Conservation (phyloP, 1,139 yeast genomes). For the Tardiomyces depauwii region DNA sequence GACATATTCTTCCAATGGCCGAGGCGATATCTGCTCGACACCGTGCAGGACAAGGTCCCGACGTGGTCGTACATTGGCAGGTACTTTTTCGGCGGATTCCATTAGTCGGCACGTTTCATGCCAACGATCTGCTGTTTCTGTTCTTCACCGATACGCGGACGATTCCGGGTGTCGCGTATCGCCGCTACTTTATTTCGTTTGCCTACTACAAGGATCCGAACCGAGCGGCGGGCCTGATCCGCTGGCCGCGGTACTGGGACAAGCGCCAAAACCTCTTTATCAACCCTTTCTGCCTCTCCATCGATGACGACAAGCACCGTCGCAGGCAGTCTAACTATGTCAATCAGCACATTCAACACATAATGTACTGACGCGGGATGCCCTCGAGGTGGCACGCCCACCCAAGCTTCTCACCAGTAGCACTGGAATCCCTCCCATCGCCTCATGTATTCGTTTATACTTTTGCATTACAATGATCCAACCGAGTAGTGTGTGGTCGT, state of each 20-base stretch:
- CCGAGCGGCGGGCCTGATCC: constrained; percentile 1
- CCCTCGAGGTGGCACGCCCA: too few relatives aligned
- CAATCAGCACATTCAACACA: neutral
- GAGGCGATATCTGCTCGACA: constrained; percentile 8
- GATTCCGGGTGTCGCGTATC: constrained; percentile 7
- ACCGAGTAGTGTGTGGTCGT: neutral
- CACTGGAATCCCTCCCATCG: too few relatives aligned
- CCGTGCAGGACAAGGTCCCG: neutral
- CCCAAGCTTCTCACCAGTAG: too few relatives aligned
- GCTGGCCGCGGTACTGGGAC: constrained; percentile 30
- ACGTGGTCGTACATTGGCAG: constrained; percentile 7
- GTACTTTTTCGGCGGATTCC: constrained; percentile 8
- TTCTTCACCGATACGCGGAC: constrained; percentile 3
- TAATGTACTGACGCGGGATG: too few relatives aligned
- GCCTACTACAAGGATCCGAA: constrained; percentile 12
- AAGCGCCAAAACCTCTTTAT: neutral
- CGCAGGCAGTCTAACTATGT: neutral
- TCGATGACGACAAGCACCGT: neutral
- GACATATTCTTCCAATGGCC: constrained; percentile 14
- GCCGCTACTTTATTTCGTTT: constrained; percentile 12
- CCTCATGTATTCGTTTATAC: too few relatives aligned
- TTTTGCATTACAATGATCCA: too few relatives aligned
- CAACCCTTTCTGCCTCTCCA: neutral
- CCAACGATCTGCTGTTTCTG: constrained; percentile 7
- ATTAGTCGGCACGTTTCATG: constrained; percentile 11